These are phyloP conservation scores for Arabidopsis lyrata DNA, from an alignment of 441 rosid genomes.

Conservation along the genomic window DNA sequence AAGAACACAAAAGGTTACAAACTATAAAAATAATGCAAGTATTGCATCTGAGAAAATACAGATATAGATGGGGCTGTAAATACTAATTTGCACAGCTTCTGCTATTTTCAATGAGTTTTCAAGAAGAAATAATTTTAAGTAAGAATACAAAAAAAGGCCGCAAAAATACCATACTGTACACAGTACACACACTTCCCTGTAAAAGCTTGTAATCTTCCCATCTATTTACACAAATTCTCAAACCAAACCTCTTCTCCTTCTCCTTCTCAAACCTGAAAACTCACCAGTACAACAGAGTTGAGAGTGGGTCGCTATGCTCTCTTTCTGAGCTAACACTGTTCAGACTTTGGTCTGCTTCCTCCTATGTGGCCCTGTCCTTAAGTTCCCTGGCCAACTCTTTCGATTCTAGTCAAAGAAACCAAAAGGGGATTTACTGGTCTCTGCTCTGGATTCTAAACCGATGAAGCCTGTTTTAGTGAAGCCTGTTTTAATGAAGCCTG, in stretches of 20 bases:
- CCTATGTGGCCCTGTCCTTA: conserved; percentile 39
- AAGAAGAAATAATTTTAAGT: conserved; percentile 21
- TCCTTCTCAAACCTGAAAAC: conserved; percentile 34
- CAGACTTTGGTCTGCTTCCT: conserved; percentile 38
- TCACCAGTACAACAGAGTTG: conserved; percentile 34
- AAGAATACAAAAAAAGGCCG: conserved; percentile 11
- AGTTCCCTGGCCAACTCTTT: conserved; percentile 44
- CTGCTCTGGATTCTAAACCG: conserved; percentile 34
- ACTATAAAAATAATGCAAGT: conserved; percentile 42
- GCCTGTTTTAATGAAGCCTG: conserved; percentile 51
- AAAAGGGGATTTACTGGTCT: conserved; percentile 40
- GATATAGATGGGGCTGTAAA: conserved; percentile 44
- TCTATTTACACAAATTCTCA: conserved; percentile 49
- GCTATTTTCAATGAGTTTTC: conserved; percentile 43
- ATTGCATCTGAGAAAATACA: conserved; percentile 35
- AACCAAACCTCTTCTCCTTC: conserved; percentile 41
- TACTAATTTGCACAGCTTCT: conserved; percentile 40
- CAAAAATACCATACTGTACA: conserved; percentile 47
- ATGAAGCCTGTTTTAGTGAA: conserved; percentile 36
- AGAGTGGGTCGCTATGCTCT: conserved; percentile 27
- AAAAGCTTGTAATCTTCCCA: conserved; percentile 41
- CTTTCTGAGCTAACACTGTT: conserved; percentile 35
- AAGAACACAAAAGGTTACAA: conserved; percentile 41
- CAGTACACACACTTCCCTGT: conserved; percentile 48
- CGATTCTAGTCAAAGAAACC: conserved; percentile 38